Evolutionary conservation across 75 land plant genomes (phyloP).

Genomic region (Sequoiadendron giganteum): DNA sequence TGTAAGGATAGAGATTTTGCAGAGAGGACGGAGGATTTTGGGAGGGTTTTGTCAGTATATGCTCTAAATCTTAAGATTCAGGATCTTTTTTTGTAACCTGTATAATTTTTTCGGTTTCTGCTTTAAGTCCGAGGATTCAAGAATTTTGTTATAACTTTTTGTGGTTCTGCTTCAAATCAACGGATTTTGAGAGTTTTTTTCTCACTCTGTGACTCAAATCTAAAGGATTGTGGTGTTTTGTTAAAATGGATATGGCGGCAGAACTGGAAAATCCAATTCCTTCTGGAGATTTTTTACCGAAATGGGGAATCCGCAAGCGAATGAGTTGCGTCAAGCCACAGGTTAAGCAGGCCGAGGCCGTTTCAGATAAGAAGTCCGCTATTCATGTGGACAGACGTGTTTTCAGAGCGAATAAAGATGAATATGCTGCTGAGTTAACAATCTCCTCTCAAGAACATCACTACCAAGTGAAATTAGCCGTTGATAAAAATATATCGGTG

Average conservation of each 20-base stretch:
- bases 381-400: conserved; percentile 3
- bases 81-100: background rate
- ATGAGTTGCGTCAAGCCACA: background rate
- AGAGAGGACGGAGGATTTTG: background rate
- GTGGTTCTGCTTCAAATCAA: background rate
- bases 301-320: conserved; percentile 8
- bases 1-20: background rate
- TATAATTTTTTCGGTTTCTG: background rate
- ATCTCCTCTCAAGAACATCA: background rate
- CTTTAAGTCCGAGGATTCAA: background rate
- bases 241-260: background rate
- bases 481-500: background rate
- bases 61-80: background rate
- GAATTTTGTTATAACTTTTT: background rate
- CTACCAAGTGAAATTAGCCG: background rate
- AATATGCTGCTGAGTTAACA: background rate
- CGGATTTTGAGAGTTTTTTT: background rate
- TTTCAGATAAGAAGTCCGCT: background rate
- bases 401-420: conserved; percentile 9
- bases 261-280: background rate
- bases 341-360: background rate
- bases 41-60: background rate
- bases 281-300: background rate
- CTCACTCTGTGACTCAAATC: background rate
- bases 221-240: background rate